Evolutionary conservation across 2,329 filamentous ascomycete species (phyloP), one percentile per base, ranked within the genome.

Genomic region (Alternaria atra): DNA sequence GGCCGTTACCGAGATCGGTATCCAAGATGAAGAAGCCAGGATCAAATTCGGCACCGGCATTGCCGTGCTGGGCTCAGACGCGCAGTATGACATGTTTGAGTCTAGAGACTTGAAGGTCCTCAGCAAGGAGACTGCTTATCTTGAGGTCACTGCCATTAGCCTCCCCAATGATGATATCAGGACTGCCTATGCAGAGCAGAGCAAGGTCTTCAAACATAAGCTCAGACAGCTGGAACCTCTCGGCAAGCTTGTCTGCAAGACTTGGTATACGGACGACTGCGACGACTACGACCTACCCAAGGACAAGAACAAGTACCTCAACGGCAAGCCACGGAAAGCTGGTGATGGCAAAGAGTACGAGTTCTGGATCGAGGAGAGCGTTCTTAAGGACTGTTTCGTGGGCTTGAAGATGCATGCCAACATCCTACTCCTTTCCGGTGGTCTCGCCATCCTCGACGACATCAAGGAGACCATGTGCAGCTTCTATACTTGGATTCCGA

Each of bases 341-440:
- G 61, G 61, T 7, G 68, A 77, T 15, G 81, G 85, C 37, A 67
- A 58, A 43, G 82, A 81, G 46, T 79, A 81, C 63, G 74, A 75
- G 12, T 89, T 96, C 65, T 87, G 91, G 71, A 73, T 97, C 4
- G 93, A 97, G 61, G 85, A 87, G 27, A 76, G 84, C 5, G 75
- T 87, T 2, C 78, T 91, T 17, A 61, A 81, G 29, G 80, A 86
- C 56, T 86, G 91, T 71, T 85, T 86, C 60, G 77, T 84, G 0
- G 91, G 92, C 0, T 77, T 84, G 78, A 84, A 82, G 73, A 72
- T 84, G 48, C 70, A 79, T 35, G 81, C 73, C 6, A 67, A 53
- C 13, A 63, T 77, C 17, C 30, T 77, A 29, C 66, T 63, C 2
- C 61, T 77, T 7, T 61, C 67, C 5, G 64, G 64, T 29, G 71